These are phyloP conservation scores for Paraglomus brasilianum DNA, from an alignment of 192 early-diverging fungal species.

Conservation along the genomic window DNA sequence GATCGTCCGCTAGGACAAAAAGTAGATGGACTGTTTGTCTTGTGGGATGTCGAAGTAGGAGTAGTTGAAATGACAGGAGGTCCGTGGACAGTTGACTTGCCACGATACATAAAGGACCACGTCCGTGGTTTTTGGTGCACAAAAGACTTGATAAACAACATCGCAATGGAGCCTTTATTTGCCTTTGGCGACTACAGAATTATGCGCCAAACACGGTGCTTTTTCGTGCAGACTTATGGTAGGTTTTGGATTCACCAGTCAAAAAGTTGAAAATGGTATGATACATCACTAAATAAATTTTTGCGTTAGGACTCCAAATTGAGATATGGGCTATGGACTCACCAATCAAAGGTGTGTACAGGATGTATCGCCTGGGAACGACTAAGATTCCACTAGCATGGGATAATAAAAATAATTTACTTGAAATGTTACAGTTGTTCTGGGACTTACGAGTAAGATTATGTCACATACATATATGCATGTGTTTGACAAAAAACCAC, in stretches of 20 bases:
- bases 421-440: no score
- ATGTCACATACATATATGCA: no score
- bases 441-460: no score
- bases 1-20: constrained; percentile 13
- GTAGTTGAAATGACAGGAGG: neutral
- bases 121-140: neutral
- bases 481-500: no score
- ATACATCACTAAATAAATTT: constrained; percentile 7
- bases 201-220: neutral
- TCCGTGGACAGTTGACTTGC: neutral
- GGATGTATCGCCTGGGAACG: constrained; percentile 18
- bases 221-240: constrained; percentile 22
- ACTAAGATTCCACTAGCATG: constrained; percentile 9
- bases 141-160: constrained; percentile 5
- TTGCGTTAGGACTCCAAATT: constrained; percentile 10
- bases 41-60: constrained; percentile 18
- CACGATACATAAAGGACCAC: constrained; percentile 15
- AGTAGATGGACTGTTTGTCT: constrained; percentile 15
- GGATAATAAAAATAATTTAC: no score
- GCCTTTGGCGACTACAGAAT: constrained; percentile 15
- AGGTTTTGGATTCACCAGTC: neutral
- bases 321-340: constrained; percentile 22
- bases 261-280: neutral
- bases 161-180: neutral
- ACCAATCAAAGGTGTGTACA: neutral